Evolutionary conservation across 129 eudicot species (phyloP).

Genomic region (Chrysanthemum lavandulifolium): DNA sequence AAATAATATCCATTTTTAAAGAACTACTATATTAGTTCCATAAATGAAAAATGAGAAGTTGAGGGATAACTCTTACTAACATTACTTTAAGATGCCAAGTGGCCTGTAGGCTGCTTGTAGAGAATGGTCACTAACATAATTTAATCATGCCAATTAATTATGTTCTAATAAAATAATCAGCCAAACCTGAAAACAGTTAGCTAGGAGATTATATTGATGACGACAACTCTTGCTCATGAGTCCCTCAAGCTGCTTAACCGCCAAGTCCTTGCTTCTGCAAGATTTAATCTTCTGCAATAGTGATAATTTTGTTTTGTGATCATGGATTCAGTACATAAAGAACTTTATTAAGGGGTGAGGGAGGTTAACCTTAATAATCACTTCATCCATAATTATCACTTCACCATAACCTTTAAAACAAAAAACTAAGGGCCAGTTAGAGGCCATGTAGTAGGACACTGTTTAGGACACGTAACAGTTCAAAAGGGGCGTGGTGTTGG

Average conservation of each 20-base stretch:
- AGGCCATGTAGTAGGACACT: slow-evolving; percentile 2
- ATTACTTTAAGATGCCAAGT: background rate
- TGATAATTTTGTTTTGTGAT: background rate
- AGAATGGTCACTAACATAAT: background rate
- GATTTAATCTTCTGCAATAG: background rate
- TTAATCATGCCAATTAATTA: background rate
- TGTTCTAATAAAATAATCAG: background rate
- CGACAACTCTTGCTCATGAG: background rate
- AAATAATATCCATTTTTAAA: background rate
- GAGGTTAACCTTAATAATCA: background rate
- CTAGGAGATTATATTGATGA: too few relatives aligned
- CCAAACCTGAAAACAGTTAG: background rate
- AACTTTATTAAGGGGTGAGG: background rate
- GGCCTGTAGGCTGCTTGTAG: background rate
- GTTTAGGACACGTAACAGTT: background rate
- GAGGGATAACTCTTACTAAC: background rate
- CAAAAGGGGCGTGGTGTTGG: background rate
- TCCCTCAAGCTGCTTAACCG: slow-evolving; percentile 2
- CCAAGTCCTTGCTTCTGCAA: background rate
- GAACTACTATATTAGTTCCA: background rate
- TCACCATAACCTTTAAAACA: background rate
- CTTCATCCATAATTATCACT: background rate
- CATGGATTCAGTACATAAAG: slow-evolving; percentile 7
- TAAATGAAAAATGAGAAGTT: slow-evolving; percentile 1
- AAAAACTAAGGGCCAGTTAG: background rate